phyloP scores from a whole-genome alignment of 2,329 filamentous ascomycete species.

The Cadophora luteo-olivacea region DNA sequence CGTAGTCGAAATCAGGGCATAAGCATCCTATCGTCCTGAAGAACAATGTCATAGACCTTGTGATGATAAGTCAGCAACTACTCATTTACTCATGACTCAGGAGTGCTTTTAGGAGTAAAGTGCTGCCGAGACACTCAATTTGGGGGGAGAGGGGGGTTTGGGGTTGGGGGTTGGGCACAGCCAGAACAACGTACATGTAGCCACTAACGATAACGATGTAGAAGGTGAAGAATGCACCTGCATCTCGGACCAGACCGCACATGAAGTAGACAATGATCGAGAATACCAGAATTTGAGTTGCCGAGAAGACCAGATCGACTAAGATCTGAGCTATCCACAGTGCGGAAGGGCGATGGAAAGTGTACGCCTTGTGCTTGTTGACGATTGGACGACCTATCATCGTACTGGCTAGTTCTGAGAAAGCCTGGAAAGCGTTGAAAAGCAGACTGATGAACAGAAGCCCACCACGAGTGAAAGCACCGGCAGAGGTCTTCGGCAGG shows the following conservation, averaged over 20 bases:
- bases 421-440: slow-evolving; percentile 89
- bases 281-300: slow-evolving; percentile 74
- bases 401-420: slow-evolving; percentile 75
- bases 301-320: slow-evolving; percentile 76
- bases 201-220: slow-evolving; percentile 72
- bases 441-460: slow-evolving; percentile 80
- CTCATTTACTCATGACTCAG: too few species aligned
- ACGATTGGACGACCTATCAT: slow-evolving; percentile 81
- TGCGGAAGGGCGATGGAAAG: slow-evolving; percentile 82
- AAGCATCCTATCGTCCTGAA: slow-evolving; percentile 78
- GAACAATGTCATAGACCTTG: slow-evolving; percentile 76
- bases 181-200: too few species aligned
- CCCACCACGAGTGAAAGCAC: slow-evolving; percentile 82
- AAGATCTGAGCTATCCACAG: slow-evolving; percentile 85
- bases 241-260: slow-evolving; percentile 70
- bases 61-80: too few species aligned
- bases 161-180: too few species aligned
- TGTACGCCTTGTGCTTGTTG: slow-evolving; percentile 84
- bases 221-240: slow-evolving; percentile 80
- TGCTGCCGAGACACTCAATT: too few species aligned
- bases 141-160: too few species aligned
- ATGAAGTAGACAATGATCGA: slow-evolving; percentile 82
- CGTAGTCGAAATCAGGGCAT: slow-evolving; percentile 83
- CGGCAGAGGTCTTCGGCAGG: slow-evolving; percentile 68
- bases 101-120: too few species aligned